phyloP scores from a whole-genome alignment of 2,329 filamentous ascomycete species.

The Aureobasidium melanogenum region DNA sequence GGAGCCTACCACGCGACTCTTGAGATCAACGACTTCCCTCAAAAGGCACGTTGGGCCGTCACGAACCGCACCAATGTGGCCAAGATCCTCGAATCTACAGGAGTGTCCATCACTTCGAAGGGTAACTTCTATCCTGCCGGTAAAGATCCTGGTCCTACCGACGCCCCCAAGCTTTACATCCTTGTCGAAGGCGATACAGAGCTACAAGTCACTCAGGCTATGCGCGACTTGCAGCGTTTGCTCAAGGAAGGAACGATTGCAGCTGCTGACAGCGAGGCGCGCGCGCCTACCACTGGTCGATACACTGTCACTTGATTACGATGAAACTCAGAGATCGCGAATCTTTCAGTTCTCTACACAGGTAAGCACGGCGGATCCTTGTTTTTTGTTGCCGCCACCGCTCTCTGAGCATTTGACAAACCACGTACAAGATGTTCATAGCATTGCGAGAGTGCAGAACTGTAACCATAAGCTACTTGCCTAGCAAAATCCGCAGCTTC shows the following conservation, averaged over 20 bases:
- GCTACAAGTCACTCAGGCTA: slow-evolving; percentile 78
- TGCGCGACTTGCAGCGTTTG: slow-evolving; percentile 80
- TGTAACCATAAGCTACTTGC: background rate
- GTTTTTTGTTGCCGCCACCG: background rate
- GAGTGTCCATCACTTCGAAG: slow-evolving; percentile 95
- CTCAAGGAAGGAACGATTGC: slow-evolving; percentile 85
- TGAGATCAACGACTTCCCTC: slow-evolving; percentile 98
- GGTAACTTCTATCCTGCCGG: slow-evolving; percentile 79
- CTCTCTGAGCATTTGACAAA: background rate
- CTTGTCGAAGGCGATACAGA: slow-evolving; percentile 97
- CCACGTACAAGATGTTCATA: background rate
- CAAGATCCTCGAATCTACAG: slow-evolving; percentile 91
- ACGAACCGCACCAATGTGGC: slow-evolving; percentile 97
- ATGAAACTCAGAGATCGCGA: background rate
- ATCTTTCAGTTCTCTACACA: background rate
- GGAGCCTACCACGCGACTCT: slow-evolving; percentile 94
- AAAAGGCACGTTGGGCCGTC: slow-evolving; percentile 97
- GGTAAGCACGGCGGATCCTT: background rate
- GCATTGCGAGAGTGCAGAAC: background rate
- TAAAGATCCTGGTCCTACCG: slow-evolving; percentile 66
- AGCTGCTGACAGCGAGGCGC: slow-evolving; percentile 75
- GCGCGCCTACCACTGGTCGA: slow-evolving; percentile 62
- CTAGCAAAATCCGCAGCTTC: background rate
- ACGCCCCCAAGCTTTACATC: slow-evolving; percentile 92
- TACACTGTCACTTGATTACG: slow-evolving; percentile 58